Conservation (phyloP, 2,329 filamentous ascomycete genomes). For the Alternaria atra region DNA sequence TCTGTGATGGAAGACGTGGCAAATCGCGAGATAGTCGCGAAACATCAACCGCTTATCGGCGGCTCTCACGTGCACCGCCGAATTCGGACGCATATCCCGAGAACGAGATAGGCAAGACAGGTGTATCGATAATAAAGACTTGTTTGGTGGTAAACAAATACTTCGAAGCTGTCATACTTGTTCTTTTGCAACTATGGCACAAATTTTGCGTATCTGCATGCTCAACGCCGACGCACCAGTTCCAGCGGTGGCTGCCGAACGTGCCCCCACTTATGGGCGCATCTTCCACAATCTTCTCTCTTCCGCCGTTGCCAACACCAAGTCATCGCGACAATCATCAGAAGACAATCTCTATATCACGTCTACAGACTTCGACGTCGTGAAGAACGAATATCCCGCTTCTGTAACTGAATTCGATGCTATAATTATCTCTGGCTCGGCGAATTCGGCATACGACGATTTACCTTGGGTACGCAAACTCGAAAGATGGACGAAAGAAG, state of each 20-base stretch:
- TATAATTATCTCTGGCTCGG: conserved; percentile 54
- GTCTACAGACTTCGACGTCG: conserved; percentile 50
- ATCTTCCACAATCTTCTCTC: conserved; percentile 42
- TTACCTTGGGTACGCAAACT: conserved; percentile 37
- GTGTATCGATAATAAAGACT: neutral
- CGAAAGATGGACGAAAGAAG: conserved; percentile 39
- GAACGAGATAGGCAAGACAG: neutral
- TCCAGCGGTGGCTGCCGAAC: conserved; percentile 26
- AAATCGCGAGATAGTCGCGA: neutral
- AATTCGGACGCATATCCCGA: conserved; percentile 4
- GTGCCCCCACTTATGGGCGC: conserved; percentile 37
- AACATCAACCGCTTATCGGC: conserved; percentile 15
- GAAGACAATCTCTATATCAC: conserved; percentile 17
- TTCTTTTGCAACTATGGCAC: neutral
- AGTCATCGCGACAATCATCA: neutral
- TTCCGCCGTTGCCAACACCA: conserved; percentile 21
- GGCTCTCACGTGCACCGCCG: conserved; percentile 10
- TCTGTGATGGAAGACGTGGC: neutral
- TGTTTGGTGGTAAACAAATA: neutral
- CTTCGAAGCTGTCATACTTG: neutral
- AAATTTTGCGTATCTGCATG: conserved; percentile 30
- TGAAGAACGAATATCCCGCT: conserved; percentile 48
- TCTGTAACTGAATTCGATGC: conserved; percentile 45
- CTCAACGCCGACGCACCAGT: conserved; percentile 46
- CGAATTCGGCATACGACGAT: conserved; percentile 42